Evolutionary conservation across 192 early-diverging fungal genomes (phyloP).

Genomic region (Coemansia sp.): DNA sequence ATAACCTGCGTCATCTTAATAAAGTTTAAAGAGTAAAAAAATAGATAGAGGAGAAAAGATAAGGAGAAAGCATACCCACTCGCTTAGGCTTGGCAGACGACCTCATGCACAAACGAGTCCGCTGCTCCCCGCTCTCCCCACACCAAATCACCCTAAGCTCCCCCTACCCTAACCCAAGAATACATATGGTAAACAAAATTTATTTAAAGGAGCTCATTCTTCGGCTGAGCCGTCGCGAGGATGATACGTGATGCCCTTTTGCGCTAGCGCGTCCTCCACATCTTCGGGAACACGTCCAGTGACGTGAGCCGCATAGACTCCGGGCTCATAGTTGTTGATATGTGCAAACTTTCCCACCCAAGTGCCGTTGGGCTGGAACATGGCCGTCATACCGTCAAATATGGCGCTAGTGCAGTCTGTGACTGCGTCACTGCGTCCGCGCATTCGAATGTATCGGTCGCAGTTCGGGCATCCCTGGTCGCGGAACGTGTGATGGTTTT

Average conservation of each 20-base stretch:
- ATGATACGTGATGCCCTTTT: constrained; percentile 68
- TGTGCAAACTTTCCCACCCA: constrained; percentile 79
- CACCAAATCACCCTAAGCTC: not conserved
- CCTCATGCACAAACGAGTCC: not conserved
- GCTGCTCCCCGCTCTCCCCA: not conserved
- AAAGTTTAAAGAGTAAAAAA: not conserved
- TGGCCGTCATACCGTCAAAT: constrained; percentile 74
- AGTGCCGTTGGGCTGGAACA: constrained; percentile 71
- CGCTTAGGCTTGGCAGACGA: not conserved
- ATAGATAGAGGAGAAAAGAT: not conserved
- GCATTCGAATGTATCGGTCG: constrained; percentile 71
- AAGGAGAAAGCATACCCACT: not conserved
- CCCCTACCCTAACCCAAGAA: not conserved
- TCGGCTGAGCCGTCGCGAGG: constrained; percentile 65
- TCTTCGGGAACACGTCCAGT: constrained; percentile 73
- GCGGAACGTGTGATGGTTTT: constrained; percentile 72
- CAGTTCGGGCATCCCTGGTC: constrained; percentile 81
- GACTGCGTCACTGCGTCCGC: constrained; percentile 64
- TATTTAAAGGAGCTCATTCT: constrained; percentile 10
- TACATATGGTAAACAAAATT: not conserved
- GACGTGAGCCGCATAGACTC: constrained; percentile 78
- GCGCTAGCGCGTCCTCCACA: constrained; percentile 69
- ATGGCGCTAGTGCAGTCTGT: constrained; percentile 76
- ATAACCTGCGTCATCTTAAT: constrained; percentile 39
- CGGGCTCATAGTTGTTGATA: constrained; percentile 55